Conservation (phyloP, 495 filamentous ascomycete genomes). For the Neurospora sp. region DNA sequence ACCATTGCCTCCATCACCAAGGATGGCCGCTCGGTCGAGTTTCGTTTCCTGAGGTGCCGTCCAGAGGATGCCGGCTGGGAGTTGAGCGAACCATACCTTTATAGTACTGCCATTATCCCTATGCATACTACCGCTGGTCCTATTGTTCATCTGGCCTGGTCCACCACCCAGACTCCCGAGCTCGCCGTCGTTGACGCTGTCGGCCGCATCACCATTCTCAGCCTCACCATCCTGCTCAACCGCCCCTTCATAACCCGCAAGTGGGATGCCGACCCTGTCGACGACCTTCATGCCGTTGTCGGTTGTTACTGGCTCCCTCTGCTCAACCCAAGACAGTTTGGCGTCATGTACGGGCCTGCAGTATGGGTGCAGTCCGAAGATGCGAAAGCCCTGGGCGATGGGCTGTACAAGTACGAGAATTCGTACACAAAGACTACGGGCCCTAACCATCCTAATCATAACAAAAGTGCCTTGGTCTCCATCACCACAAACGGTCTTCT, state of each 20-base stretch:
- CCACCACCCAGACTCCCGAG: slow-evolving; percentile 52
- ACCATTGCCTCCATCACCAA: slow-evolving; percentile 73
- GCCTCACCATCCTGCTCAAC: slow-evolving; percentile 53
- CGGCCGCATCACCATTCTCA: slow-evolving; percentile 63
- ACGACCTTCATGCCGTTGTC: slow-evolving; percentile 66
- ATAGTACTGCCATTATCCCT: slow-evolving; percentile 24
- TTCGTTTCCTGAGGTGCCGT: slow-evolving; percentile 61
- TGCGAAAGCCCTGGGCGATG: background rate
- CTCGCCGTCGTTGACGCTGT: slow-evolving; percentile 66
- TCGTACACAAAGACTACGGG: slow-evolving; percentile 46
- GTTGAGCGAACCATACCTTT: slow-evolving; percentile 51
- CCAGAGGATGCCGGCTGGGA: slow-evolving; percentile 64
- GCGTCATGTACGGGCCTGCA: slow-evolving; percentile 34
- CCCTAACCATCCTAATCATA: slow-evolving; percentile 54
- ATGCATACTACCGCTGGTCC: slow-evolving; percentile 39
- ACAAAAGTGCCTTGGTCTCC: slow-evolving; percentile 58
- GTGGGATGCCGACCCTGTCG: slow-evolving; percentile 49
- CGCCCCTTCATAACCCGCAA: slow-evolving; percentile 45
- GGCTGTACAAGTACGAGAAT: slow-evolving; percentile 33
- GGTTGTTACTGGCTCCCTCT: slow-evolving; percentile 74
- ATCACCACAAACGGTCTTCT: slow-evolving; percentile 62
- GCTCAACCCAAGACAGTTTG: slow-evolving; percentile 29
- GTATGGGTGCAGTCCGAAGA: slow-evolving; percentile 26
- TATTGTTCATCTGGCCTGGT: slow-evolving; percentile 72
- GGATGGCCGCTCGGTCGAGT: slow-evolving; percentile 56